A percentile compares a stretch with the other conserved stretches of the same genome.
These are phyloP conservation scores for Saitozyma podzolica DNA, from an alignment of 768 basidiomycete species.

Conservation along the genomic window DNA sequence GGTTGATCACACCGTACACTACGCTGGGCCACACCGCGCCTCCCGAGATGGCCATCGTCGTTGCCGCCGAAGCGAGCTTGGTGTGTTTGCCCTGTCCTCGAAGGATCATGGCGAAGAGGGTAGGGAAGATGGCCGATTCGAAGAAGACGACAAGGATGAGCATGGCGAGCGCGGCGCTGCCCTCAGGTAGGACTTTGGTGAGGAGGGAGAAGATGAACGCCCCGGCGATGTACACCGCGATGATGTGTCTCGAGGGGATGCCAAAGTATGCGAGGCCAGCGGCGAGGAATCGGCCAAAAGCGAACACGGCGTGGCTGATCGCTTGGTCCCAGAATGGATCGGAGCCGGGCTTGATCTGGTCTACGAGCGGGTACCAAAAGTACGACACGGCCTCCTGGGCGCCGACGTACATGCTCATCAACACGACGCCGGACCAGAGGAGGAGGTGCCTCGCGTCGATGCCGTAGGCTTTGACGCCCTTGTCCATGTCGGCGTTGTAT, in stretches of 20 bases:
- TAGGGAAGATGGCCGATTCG: constrained; percentile 47
- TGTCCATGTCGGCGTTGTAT: constrained; percentile 24
- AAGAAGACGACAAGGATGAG: constrained; percentile 42
- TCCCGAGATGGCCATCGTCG: constrained; percentile 38
- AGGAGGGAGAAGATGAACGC: constrained; percentile 32
- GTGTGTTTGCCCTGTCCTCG: constrained; percentile 43
- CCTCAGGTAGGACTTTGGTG: constrained; percentile 26
- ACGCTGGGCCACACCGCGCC: constrained; percentile 37
- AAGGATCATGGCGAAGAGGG: constrained; percentile 44
- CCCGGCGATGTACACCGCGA: constrained; percentile 33
- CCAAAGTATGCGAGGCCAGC: constrained; percentile 33
- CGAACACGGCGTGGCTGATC: constrained; percentile 37
- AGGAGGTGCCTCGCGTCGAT: constrained; percentile 21
- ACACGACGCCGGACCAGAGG: constrained; percentile 22
- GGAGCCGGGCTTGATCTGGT: constrained; percentile 17
- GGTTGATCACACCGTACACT: constrained; percentile 27
- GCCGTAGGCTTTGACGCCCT: constrained; percentile 16
- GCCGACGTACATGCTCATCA: constrained; percentile 41
- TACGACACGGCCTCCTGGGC: constrained; percentile 43
- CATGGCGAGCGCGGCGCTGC: constrained; percentile 17
- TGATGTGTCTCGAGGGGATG: constrained; percentile 37
- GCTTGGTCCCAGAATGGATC: constrained; percentile 26
- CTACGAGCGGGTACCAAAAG: constrained; percentile 22
- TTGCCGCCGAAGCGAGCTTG: constrained; percentile 33
- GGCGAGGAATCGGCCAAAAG: constrained; percentile 40